Evolutionary conservation across 192 early-diverging fungal genomes (phyloP).

Genomic region (Coemansia sp.): DNA sequence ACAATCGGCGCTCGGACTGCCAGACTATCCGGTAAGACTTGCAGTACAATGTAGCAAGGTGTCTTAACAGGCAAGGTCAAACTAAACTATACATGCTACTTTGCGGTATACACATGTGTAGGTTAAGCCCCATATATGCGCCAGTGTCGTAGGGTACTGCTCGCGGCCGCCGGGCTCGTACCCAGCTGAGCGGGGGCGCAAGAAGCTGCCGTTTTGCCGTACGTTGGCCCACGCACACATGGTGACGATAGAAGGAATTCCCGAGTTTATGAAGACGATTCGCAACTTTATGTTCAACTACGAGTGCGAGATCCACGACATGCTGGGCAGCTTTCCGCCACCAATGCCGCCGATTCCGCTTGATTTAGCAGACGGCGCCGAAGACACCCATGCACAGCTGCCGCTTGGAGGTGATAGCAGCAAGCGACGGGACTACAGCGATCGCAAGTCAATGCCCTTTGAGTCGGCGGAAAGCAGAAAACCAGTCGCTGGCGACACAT

Average conservation of each 20-base stretch:
- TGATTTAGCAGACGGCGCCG: neutral
- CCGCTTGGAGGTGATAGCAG: neutral
- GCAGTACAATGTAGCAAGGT: neutral
- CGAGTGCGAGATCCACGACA: slow-evolving; percentile 46
- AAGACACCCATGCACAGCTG: neutral
- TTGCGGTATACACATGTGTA: slow-evolving; percentile 4
- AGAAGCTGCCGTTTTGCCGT: slow-evolving; percentile 55
- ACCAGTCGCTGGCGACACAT: slow-evolving; percentile 37
- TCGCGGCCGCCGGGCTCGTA: slow-evolving; percentile 47
- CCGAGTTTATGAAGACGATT: slow-evolving; percentile 43
- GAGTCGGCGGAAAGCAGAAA: slow-evolving; percentile 18
- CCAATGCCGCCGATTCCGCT: slow-evolving; percentile 43
- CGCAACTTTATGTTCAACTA: slow-evolving; percentile 56
- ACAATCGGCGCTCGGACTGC: slow-evolving; percentile 35
- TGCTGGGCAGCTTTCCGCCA: slow-evolving; percentile 49
- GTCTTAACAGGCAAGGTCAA: neutral
- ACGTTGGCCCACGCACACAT: slow-evolving; percentile 46
- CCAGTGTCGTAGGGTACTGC: slow-evolving; percentile 49
- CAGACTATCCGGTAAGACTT: slow-evolving; percentile 28
- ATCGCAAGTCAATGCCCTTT: slow-evolving; percentile 8
- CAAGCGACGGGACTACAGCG: neutral
- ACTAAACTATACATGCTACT: neutral
- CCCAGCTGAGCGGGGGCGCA: slow-evolving; percentile 27
- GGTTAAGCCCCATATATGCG: slow-evolving; percentile 52
- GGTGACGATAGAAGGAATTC: slow-evolving; percentile 36